A percentile compares a stretch with the other conserved stretches of the same genome.
phyloP scores from a whole-genome alignment of 2,329 filamentous ascomycete species.

The Paraphoma chrysanthemicola region DNA sequence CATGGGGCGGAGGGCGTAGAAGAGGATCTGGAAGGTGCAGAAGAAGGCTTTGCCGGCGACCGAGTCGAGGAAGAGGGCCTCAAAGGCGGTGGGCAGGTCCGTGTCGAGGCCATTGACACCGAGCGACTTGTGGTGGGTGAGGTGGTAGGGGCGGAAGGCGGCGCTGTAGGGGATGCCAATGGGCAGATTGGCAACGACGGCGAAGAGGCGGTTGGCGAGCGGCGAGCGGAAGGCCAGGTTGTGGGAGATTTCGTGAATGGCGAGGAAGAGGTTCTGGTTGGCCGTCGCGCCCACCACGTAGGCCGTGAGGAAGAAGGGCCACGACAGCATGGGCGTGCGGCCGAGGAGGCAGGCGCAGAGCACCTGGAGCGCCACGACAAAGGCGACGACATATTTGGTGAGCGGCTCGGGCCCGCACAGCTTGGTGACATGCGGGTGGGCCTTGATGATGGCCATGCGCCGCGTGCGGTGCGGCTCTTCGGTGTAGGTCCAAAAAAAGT shows the following conservation, averaged over 20 bases:
- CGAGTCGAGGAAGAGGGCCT: constrained; percentile 92
- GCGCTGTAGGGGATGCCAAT: constrained; percentile 97
- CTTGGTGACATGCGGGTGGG: constrained; percentile 97
- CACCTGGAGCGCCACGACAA: constrained; percentile 84
- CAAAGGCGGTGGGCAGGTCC: constrained; percentile 88
- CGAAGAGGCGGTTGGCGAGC: constrained; percentile 81
- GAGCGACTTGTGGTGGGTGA: constrained; percentile 98
- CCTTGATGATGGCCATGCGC: constrained; percentile 94
- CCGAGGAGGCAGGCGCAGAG: constrained; percentile 78
- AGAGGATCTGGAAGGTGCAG: constrained; percentile 98
- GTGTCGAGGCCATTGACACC: constrained; percentile 96
- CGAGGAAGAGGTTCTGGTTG: constrained; percentile 98
- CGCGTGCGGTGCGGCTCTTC: constrained; percentile 95
- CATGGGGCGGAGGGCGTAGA: constrained; percentile 97
- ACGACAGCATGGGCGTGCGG: constrained; percentile 79
- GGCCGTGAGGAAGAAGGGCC: constrained; percentile 83
- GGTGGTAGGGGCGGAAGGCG: constrained; percentile 95
- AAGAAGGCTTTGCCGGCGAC: constrained; percentile 98
- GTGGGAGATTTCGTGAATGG: constrained; percentile 98
- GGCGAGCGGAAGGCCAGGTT: constrained; percentile 91
- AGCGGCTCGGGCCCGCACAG: constrained; percentile 95
- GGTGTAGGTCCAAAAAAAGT: constrained; percentile 99
- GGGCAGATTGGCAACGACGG: constrained; percentile 92
- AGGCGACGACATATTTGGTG: constrained; percentile 89
- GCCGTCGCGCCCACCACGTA: constrained; percentile 93